phyloP scores from a whole-genome alignment of 495 filamentous ascomycete species.

The Trypethelium eluteriae region DNA sequence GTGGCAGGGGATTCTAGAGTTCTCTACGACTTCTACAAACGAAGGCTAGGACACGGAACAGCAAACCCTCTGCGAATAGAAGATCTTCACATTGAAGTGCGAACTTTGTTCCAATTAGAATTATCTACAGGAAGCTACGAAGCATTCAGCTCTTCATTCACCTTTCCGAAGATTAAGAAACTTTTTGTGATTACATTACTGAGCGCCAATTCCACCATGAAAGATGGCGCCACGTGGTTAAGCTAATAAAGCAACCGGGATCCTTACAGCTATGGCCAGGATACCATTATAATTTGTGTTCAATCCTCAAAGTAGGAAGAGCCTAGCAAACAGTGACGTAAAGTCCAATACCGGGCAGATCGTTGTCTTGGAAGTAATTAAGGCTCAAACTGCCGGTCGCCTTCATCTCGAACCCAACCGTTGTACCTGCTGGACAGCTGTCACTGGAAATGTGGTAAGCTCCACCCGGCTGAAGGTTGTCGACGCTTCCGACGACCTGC shows the following conservation, averaged over 20 bases:
- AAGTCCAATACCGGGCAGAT: conserved; percentile 21
- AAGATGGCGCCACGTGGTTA: conserved; percentile 1
- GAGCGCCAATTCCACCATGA: neutral
- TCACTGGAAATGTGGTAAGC: conserved; percentile 19
- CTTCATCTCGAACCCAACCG: conserved; percentile 17
- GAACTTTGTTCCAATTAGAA: neutral
- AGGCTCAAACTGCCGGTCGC: conserved; percentile 20
- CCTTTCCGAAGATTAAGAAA: neutral
- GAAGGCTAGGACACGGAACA: no score
- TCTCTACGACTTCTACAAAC: no score
- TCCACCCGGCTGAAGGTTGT: conserved; percentile 19
- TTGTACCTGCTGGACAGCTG: conserved; percentile 19
- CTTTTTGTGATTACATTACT: conserved; percentile 9
- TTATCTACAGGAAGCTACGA: neutral
- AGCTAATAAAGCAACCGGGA: neutral
- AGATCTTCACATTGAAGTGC: neutral
- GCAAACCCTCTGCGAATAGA: neutral
- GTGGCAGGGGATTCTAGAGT: no score
- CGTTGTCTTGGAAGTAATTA: conserved; percentile 28
- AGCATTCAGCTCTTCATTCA: conserved; percentile 1
- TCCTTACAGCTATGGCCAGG: neutral
- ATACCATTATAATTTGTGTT: neutral
- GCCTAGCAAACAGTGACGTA: conserved; percentile 24
- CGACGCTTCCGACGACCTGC: conserved; percentile 10
- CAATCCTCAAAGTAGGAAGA: neutral